Evolutionary conservation across 1,284 basidiomycete species (phyloP), one percentile per base, ranked within the genome.

Genomic region (Apiotrichum domesticum): DNA sequence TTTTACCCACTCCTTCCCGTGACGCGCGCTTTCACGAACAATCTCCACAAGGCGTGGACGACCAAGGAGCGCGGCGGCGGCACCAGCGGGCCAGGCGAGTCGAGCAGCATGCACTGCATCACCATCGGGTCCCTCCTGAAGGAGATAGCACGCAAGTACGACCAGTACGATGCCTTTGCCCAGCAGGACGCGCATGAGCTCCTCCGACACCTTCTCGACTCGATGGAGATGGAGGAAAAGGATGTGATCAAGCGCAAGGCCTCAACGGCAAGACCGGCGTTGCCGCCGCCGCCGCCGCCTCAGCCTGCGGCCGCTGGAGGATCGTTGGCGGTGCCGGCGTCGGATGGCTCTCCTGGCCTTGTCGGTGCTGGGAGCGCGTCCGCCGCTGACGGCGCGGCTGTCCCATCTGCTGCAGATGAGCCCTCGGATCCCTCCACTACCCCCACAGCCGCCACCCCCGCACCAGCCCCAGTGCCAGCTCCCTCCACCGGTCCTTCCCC

Each of bases 151-250:
- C 80, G 81, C 63, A 95, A 95, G 76, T 90, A 93, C 71, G 89
- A 92, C 65, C 93, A 97, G 67, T 97, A 95, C 70, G 84, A 90
- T 49, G 91, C 93, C 54, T 74, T 68, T 58, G 63, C 59, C 15
- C 93, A 97, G 74, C 93, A 97, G 75, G 93, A 97, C 68, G 91
- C 92, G 5, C 93, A 97, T 71, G 93, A 96, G 77, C 86, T 95
- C 63, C 78, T 96, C 46, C 81, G 90, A 41, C 91, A 93, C 62
- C 79, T 96, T 56, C 79, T 96, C 46, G 93, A 96, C 72, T 87
- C 86, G n/a, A 88, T 94, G 81, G 84, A 90, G 51, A 93, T 94
- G 90, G 93, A 97, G 71, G 92, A 97, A 73, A 79, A 86, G 58
- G 93, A 97, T 71, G 88, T 91, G 65, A 74, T 87, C 56, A 74